A percentile compares a stretch with the other conserved stretches of the same genome.
Conservation (phyloP, 345 rosid genomes). For the Excoecaria cochinchinensis region DNA sequence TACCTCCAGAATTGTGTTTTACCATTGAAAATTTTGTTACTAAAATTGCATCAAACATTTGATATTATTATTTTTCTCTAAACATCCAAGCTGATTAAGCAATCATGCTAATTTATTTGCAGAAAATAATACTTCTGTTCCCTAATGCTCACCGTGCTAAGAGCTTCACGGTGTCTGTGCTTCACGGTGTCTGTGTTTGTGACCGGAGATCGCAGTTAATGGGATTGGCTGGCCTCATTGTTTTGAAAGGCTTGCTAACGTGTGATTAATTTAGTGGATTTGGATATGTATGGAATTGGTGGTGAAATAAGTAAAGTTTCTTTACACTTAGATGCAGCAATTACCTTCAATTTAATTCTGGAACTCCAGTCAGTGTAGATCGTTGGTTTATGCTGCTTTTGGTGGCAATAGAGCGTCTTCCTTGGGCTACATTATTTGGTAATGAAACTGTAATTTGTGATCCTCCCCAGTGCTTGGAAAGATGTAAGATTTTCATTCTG, state of each 20-base stretch:
- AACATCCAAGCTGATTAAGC: not conserved
- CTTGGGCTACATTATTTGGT: too few species aligned
- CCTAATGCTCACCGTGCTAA: too few species aligned
- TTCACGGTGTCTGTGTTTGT: not conserved
- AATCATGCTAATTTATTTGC: not conserved
- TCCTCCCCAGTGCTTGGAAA: too few species aligned
- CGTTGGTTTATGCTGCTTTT: too few species aligned
- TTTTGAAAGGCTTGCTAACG: not conserved
- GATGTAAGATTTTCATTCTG: too few species aligned
- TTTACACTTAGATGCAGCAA: too few species aligned
- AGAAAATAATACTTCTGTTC: not conserved
- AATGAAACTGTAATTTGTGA: too few species aligned
- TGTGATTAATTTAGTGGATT: not conserved
- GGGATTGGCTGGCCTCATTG: not conserved
- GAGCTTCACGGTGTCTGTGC: not conserved
- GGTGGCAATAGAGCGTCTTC: too few species aligned
- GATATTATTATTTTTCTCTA: not conserved
- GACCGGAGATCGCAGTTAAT: not conserved
- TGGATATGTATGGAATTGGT: constrained; percentile 2
- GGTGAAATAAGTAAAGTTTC: not conserved
- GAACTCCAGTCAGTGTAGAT: not conserved
- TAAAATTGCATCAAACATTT: too few species aligned
- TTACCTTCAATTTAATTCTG: too few species aligned
- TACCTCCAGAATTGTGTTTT: too few species aligned
- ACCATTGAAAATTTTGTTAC: too few species aligned